These are phyloP conservation scores for Penicillium sp. DNA, from an alignment of 2,329 filamentous ascomycete genomes.

Conservation along the genomic window DNA sequence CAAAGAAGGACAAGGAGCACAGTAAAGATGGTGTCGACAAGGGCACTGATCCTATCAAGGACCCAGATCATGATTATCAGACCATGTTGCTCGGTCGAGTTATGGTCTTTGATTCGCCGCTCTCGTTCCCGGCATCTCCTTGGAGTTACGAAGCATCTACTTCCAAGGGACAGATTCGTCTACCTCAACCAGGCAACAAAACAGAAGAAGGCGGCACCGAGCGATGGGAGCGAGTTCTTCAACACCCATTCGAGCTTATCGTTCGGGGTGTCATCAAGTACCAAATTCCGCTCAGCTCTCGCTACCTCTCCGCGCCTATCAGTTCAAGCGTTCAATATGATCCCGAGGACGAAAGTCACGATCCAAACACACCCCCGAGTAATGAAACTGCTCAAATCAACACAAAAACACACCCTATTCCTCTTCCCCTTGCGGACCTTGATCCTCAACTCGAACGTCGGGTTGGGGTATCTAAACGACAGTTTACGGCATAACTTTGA, in stretches of 20 bases:
- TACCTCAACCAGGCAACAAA: conserved; percentile 81
- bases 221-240: conserved; percentile 86
- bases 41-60: conserved; percentile 62
- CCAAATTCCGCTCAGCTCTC: conserved; percentile 60
- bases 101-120: conserved; percentile 78
- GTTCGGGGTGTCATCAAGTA: conserved; percentile 91
- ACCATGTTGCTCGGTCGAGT: conserved; percentile 93
- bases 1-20: conserved; percentile 10
- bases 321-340: conserved; percentile 43
- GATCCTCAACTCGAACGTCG: conserved; percentile 10
- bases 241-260: conserved; percentile 91
- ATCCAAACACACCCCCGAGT: conserved; percentile 18
- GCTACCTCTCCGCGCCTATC: conserved; percentile 52
- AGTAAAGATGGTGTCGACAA: conserved; percentile 48
- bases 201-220: conserved; percentile 79
- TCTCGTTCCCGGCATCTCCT: conserved; percentile 87
- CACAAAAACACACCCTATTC: conserved; percentile 4
- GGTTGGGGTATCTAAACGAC: conserved; percentile 21
- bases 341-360: conserved; percentile 35
- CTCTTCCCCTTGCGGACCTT: conserved; percentile 11
- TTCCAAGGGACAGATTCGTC: conserved; percentile 80
- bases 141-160: conserved; percentile 71
- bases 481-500: conserved; percentile 30
- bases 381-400: conserved; percentile 33
- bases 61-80: conserved; percentile 61